phyloP scores from a whole-genome alignment of 768 basidiomycete species.

The Candolleomyces aberdarensis region DNA sequence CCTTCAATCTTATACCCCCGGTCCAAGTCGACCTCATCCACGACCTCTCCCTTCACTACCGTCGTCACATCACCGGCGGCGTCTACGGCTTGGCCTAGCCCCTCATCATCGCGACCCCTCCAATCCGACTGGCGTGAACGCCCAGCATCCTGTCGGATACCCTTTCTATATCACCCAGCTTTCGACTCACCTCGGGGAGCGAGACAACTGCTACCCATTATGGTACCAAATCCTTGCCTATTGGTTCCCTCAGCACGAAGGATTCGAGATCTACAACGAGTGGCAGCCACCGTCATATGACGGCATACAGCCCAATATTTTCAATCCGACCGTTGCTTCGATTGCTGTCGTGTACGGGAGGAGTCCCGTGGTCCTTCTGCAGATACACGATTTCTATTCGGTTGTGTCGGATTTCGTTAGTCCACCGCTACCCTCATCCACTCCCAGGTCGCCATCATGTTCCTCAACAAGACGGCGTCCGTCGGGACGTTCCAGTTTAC shows the following conservation, averaged over 20 bases:
- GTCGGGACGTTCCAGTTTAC: too few relatives aligned
- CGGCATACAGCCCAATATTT: slow-evolving; percentile 1
- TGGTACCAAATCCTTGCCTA: slow-evolving; percentile 15
- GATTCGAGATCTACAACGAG: slow-evolving; percentile 8
- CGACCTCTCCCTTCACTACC: too few relatives aligned
- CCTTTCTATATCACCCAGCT: neutral
- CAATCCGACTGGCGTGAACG: neutral
- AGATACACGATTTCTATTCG: neutral
- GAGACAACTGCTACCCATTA: slow-evolving; percentile 8
- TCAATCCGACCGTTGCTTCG: neutral
- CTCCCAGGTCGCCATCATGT: too few relatives aligned
- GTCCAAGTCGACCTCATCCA: too few relatives aligned
- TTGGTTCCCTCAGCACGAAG: slow-evolving; percentile 16
- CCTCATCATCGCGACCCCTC: neutral
- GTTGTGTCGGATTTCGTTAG: too few relatives aligned
- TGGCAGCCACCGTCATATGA: slow-evolving; percentile 10
- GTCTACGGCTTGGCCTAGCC: neutral
- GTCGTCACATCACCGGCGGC: too few relatives aligned
- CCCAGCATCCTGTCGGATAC: neutral
- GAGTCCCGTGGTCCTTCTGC: slow-evolving; percentile 12
- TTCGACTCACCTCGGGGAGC: neutral
- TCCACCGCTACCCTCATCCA: too few relatives aligned
- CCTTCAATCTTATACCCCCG: too few relatives aligned
- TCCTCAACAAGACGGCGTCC: too few relatives aligned
- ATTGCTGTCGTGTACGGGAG: slow-evolving; percentile 1